Base-by-base conservation (phyloP, 441 rosid species). In the Adansonia rubrostipa region DNA sequence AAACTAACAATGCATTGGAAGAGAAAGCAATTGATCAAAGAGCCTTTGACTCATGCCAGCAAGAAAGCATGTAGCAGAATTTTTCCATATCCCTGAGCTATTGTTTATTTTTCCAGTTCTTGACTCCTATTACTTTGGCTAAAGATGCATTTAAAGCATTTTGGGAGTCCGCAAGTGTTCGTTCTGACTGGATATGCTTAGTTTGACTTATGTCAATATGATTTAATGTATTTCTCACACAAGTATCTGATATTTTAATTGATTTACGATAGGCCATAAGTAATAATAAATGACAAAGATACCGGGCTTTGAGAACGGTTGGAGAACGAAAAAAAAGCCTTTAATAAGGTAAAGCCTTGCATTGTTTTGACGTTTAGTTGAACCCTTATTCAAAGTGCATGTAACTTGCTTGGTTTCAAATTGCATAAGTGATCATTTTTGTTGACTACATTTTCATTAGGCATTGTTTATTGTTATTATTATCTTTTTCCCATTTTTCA, bases 291-390 rank as follows among this genome's bases (percentile, higher is more conserved):
- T 66, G 94, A 92, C 82, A 75, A 88, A 88, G 94, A 82, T 92
- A 92, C 71, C 94, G 92, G 72, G 89, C 86, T 69, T 77, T 92
- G 73, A 90, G 84, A 85, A 87, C 93, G 81, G 94, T 92, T 76
- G 94, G 96, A 80, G 94, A 89, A 88, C 86, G 92, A 80, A 90
- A 92, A 80, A 80, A 90, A 90, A 81, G 90, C 87, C 82, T 92
- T 92, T 79, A 88, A 78, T 48, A 92, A 92, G 94, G 96, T 92
- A 82, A 74, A 75, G 77, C 60, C 71, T 64, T 68, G 47, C 2
- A 50, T 8, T 40, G 28, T 53, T 80, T 48, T 66, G 45, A 47
- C 47, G 36, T 73, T 74, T 17, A 73, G 7, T 77, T 20, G 51
- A 53, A 20, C 69, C 71, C 44, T 60, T 79, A n/a, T 36, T 19